Evolutionary conservation across 2,329 filamentous ascomycete genomes (phyloP), one percentile per base, ranked within the genome.

Genomic region (Penicillium paneum): DNA sequence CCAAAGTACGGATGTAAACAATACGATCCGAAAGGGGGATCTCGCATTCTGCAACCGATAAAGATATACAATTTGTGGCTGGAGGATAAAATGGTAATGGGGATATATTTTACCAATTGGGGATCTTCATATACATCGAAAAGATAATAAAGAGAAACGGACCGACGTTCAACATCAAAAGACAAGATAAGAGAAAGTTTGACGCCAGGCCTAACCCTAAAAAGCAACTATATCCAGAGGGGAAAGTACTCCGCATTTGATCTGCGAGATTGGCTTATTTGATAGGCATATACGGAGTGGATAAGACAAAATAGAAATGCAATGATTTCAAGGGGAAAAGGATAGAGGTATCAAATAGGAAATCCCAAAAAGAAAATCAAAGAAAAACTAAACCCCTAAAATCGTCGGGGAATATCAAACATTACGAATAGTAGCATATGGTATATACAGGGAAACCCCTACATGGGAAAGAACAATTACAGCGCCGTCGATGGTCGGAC

Each of bases 401-500:
- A 13, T 24, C 34, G 21, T 52, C 26, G 15, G 32, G 15, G 24
- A 47, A 39, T 19, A 52, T 21, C 45, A 44, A 50, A 54, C 52
- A 54, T 54, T 54, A 54, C 42, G 32, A 43, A 43, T 21, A 11
- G 24, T 39, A 54, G 26, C 12, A 34, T 40, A 54, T 38, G n/a
- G 31, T 17, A 42, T 35, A 40, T 34, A 17, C 42, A 19, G 35
- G 5, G 26, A 19, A 26, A 10, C 11, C 34, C 34, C 13, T n/a
- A n/a, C 13, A 45, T 24, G 8, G 2, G 19, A 48, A 17, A 28
- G 21, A 10, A 8, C 15, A 40, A 52, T 51, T 62, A 65, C 5
- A 41, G 52, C 10, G 62, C 63, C n/a, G 62, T 65, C 8, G 62
- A 65, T 1, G 63, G 63, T 8, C 63, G 63, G 11, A 58, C 56